These are phyloP conservation scores for Aureobasidium namibiae DNA, from an alignment of 2,329 filamentous ascomycete genomes.

Conservation along the genomic window DNA sequence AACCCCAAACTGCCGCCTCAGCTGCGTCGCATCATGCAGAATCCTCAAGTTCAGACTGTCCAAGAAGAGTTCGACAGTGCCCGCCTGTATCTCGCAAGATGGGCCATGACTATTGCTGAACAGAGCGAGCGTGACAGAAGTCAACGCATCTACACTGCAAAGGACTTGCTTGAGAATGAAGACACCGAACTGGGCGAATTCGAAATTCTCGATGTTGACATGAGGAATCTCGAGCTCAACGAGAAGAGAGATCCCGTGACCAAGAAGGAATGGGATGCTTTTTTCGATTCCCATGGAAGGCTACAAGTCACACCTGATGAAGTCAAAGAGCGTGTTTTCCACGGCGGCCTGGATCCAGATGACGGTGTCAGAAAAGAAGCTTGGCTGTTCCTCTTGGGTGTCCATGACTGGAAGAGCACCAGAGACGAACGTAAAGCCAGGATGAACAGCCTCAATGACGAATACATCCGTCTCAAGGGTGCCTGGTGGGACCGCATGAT, in stretches of 20 bases:
- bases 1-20: conserved; percentile 88
- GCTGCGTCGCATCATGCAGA: conserved; percentile 72
- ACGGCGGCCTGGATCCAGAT: conserved; percentile 79
- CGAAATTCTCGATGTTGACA: conserved; percentile 65
- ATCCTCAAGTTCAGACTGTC: conserved; percentile 87
- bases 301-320: conserved; percentile 78
- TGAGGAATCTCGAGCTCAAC: conserved; percentile 65
- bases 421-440: conserved; percentile 75
- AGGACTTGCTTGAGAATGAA: conserved; percentile 87
- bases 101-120: conserved; percentile 98
- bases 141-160: conserved; percentile 85
- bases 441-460: conserved; percentile 77
- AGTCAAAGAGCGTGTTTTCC: conserved; percentile 94
- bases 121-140: conserved; percentile 84
- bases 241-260: conserved; percentile 72
- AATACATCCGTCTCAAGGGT: conserved; percentile 88
- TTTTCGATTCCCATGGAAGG: conserved; percentile 70
- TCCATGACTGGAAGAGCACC: conserved; percentile 89
- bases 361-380: conserved; percentile 94
- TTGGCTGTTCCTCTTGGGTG: conserved; percentile 87
- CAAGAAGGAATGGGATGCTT: conserved; percentile 80
- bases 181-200: conserved; percentile 94
- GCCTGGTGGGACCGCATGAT: conserved; percentile 93
- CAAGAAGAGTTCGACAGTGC: conserved; percentile 98
- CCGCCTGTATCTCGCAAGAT: conserved; percentile 83